Evolutionary conservation across 2,329 filamentous ascomycete genomes (phyloP).

Genomic region (Hymenoscyphus salicellus): DNA sequence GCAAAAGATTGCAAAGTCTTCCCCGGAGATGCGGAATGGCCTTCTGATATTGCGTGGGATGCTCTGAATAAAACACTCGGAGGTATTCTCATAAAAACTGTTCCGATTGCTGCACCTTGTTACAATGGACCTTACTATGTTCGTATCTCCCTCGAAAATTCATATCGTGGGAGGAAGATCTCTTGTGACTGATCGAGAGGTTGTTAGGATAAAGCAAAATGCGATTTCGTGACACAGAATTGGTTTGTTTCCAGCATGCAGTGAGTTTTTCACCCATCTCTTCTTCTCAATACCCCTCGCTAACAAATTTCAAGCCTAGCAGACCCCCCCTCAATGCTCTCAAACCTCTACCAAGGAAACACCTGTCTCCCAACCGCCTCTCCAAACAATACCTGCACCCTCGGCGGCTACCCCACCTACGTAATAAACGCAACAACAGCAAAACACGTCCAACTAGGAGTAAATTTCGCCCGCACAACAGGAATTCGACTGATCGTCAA

Average conservation of each 20-base stretch:
- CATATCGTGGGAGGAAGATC: neutral
- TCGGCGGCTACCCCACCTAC: constrained; percentile 32
- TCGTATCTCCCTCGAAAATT: neutral
- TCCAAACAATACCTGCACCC: constrained; percentile 9
- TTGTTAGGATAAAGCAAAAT: neutral
- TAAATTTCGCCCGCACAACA: constrained; percentile 43
- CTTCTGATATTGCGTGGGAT: constrained; percentile 44
- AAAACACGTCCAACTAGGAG: constrained; percentile 45
- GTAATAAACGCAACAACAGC: constrained; percentile 38
- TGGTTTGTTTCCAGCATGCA: constrained; percentile 41
- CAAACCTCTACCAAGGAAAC: constrained; percentile 43
- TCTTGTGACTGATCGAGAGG: neutral
- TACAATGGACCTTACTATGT: constrained; percentile 27
- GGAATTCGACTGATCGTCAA: constrained; percentile 40
- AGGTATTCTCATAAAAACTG: constrained; percentile 44
- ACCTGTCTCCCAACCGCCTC: constrained; percentile 43
- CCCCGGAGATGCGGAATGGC: constrained; percentile 44
- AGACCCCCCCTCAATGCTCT: constrained; percentile 45
- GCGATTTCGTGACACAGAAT: constrained; percentile 25
- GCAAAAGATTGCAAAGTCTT: constrained; percentile 23
- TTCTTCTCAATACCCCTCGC: neutral
- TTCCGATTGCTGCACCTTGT: constrained; percentile 45
- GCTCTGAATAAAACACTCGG: constrained; percentile 45
- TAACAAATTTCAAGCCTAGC: constrained; percentile 20
- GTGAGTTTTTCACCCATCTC: constrained; percentile 17